Conservation (phyloP, 768 basidiomycete species). For the Harrya chromipes region DNA sequence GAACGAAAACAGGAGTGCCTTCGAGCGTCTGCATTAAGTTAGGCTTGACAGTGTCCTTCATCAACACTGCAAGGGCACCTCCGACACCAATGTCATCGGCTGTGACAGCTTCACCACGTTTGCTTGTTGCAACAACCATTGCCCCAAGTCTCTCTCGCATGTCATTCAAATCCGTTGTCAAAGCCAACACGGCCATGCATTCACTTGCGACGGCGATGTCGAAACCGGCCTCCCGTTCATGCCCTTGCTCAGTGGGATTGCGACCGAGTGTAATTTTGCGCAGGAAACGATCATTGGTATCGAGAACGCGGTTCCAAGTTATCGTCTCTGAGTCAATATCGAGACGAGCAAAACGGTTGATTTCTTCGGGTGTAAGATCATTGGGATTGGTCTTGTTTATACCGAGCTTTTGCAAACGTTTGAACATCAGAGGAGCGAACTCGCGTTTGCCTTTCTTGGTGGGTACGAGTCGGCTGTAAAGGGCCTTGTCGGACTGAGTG, state of each 20-base stretch:
- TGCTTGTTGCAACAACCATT: slow-evolving; percentile 97
- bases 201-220: slow-evolving; percentile 98
- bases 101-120: slow-evolving; percentile 86
- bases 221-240: slow-evolving; percentile 86
- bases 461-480: slow-evolving; percentile 91
- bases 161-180: slow-evolving; percentile 83
- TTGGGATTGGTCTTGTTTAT: slow-evolving; percentile 93
- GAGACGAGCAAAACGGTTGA: slow-evolving; percentile 83
- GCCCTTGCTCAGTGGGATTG: slow-evolving; percentile 84
- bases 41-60: slow-evolving; percentile 99
- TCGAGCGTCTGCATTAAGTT: slow-evolving; percentile 98
- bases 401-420: slow-evolving; percentile 90
- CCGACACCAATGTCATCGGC: slow-evolving; percentile 96
- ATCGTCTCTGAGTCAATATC: slow-evolving; percentile 90
- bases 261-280: slow-evolving; percentile 94
- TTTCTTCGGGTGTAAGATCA: slow-evolving; percentile 90
- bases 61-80: slow-evolving; percentile 91
- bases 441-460: slow-evolving; percentile 91
- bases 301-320: slow-evolving; percentile 97
- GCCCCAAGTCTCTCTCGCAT: slow-evolving; percentile 91
- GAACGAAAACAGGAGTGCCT: slow-evolving; percentile 98
- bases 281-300: slow-evolving; percentile 96
- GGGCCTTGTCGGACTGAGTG: slow-evolving; percentile 92
- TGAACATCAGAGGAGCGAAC: slow-evolving; percentile 95
- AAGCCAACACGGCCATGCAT: slow-evolving; percentile 95